These are phyloP conservation scores for Rhizopogon roseolus DNA, from an alignment of 768 basidiomycete genomes.

Conservation along the genomic window DNA sequence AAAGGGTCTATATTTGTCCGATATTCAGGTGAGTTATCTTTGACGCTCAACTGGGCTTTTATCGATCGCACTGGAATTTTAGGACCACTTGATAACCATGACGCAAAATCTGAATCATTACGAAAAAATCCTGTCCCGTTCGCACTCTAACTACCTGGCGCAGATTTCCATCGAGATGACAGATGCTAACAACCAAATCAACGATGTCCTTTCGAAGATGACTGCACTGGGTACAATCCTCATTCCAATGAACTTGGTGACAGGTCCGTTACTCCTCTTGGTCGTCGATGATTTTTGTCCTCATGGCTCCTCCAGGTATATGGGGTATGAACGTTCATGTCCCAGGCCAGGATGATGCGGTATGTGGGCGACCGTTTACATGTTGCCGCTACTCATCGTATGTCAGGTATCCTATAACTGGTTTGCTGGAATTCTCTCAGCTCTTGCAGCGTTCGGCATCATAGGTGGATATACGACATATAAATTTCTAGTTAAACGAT, in stretches of 20 bases:
- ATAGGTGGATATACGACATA: conserved; percentile 79
- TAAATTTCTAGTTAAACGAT: conserved; percentile 59
- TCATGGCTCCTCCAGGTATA: conserved; percentile 44
- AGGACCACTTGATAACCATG: conserved; percentile 99
- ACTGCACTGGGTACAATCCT: conserved; percentile 97
- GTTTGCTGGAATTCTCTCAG: conserved; percentile 85
- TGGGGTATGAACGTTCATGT: conserved; percentile 99
- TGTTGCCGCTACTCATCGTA: neutral
- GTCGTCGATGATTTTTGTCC: neutral
- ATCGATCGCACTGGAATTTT: neutral
- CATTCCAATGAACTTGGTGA: conserved; percentile 95
- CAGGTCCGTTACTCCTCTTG: conserved; percentile 46
- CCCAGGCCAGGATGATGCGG: conserved; percentile 68
- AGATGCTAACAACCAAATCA: conserved; percentile 99
- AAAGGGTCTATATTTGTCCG: conserved; percentile 90
- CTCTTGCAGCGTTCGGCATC: conserved; percentile 74
- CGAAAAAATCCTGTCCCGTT: conserved; percentile 97
- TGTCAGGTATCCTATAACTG: conserved; percentile 53
- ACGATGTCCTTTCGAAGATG: conserved; percentile 95
- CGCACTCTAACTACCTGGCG: conserved; percentile 98
- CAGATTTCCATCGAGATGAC: conserved; percentile 99
- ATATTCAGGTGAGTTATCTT: conserved; percentile 67
- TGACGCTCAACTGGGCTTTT: neutral
- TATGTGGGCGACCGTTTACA: conserved; percentile 14
- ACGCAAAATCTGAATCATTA: conserved; percentile 99